Evolutionary conservation across 2,329 filamentous ascomycete genomes (phyloP), one percentile per base, ranked within the genome.

Genomic region (Passalora sequoiae): DNA sequence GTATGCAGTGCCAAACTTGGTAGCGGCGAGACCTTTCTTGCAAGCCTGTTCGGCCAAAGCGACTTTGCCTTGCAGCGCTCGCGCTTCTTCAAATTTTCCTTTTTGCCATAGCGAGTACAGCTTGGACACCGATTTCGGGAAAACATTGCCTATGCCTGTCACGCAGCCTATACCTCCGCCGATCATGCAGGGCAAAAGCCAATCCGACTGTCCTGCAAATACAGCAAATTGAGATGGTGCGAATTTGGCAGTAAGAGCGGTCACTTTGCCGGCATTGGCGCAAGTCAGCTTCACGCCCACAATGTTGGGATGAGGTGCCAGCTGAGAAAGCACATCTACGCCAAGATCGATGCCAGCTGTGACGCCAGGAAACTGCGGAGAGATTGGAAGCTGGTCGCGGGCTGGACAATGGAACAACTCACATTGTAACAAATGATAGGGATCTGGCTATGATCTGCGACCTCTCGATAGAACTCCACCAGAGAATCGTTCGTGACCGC

Each of bases 321-420:
- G 69, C 17, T 62, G 62, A 1, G 73, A 67, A 35, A 85, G 78
- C 0, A 73, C 72, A 38, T 78, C 80, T 2, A 79, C 82, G 61
- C 84, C 81, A 17, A 86, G 67, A 59, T 86, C 82, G 3, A 85
- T 68, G 17, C 81, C 81, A 50, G 82, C 81, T 57, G 77, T 83
- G 15, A 85, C 80, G 9, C 69, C 78, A 0, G 82, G 82, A 64
- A 84, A 85, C 62, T 84, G 84, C 64, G 84, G 83, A 10, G 84
- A 64, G 29, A 85, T 71, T 19, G 17, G 30, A 4, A 19, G 16
- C 5, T 10, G 20, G 6, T 8, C 16, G 17, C 30, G 20, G 30
- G 17, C 1, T 33, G 2, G 9, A 6, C 3, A 4, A 3, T 4
- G 9, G 15, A 19, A 3, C 8, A 13, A 10, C 6, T 33, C 13